Conservation (phyloP, 2,329 filamentous ascomycete species). For the Alternaria angustiovoidea region DNA sequence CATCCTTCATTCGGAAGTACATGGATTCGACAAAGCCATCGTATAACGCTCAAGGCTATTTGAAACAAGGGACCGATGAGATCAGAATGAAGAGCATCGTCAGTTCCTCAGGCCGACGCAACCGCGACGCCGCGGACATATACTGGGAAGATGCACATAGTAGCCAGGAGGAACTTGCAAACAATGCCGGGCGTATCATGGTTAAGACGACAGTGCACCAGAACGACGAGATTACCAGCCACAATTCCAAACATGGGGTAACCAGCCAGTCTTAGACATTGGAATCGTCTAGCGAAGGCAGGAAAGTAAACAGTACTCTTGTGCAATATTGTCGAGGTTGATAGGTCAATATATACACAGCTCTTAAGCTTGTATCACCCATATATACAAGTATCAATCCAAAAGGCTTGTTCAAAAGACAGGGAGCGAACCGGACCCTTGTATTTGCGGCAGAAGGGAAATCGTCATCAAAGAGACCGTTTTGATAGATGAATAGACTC, state of each 20-base stretch:
- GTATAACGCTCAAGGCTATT: constrained; percentile 18
- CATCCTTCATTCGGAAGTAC: constrained; percentile 19
- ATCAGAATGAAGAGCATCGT: constrained; percentile 18
- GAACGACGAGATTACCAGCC: constrained; percentile 59
- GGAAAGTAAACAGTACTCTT: neutral
- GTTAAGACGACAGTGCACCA: constrained; percentile 19
- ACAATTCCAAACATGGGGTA: too few species aligned
- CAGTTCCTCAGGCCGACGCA: constrained; percentile 1
- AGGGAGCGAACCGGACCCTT: neutral
- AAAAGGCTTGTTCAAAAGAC: neutral
- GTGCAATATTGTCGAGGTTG: neutral
- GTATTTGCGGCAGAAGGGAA: neutral
- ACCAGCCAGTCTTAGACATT: too few species aligned
- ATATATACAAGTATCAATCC: neutral
- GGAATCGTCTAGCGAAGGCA: too few species aligned
- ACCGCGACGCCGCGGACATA: neutral
- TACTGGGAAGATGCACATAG: constrained; percentile 17
- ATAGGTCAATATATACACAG: neutral
- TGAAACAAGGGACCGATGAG: constrained; percentile 13
- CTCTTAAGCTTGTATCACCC: neutral
- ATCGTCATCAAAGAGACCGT: neutral
- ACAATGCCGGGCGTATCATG: constrained; percentile 7
- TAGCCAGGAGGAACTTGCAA: constrained; percentile 25
- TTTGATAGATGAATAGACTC: neutral
- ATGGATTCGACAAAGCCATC: constrained; percentile 11